Conservation (phyloP, 1,139 yeast species). For the Hansenula sp. region DNA sequence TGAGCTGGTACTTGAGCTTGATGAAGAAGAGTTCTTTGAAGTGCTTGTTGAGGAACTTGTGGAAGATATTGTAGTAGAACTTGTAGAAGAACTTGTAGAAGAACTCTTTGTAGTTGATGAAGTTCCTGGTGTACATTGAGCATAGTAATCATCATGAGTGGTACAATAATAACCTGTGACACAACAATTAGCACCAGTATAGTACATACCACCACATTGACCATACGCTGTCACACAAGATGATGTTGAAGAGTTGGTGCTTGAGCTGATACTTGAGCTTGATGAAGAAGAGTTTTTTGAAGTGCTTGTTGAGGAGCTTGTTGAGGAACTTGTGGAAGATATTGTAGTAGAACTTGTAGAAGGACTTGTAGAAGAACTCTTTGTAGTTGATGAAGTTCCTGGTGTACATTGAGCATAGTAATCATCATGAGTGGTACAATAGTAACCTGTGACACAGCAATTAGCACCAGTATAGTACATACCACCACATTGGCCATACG, state of each 20-base stretch:
- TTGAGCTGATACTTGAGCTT: not conserved
- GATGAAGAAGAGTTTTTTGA: no score
- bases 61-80: conserved; percentile 1
- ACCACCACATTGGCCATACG: conserved; percentile 14
- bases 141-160: conserved; percentile 9
- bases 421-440: conserved; percentile 9
- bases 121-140: conserved; percentile 8
- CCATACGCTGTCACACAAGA: conserved; percentile 1
- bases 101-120: not conserved
- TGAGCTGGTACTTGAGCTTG: not conserved
- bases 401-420: conserved; percentile 11
- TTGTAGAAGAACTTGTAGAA: not conserved
- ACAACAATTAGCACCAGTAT: conserved; percentile 8
- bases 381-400: not conserved
- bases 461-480: conserved; percentile 5
- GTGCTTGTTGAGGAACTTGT: not conserved
- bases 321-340: not conserved
- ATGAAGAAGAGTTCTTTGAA: no score
- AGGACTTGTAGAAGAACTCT: no score
- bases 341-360: not conserved
- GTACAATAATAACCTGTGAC: conserved; percentile 9
- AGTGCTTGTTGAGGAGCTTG: no score
- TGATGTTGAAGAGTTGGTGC: not conserved
- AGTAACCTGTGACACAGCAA: conserved; percentile 8
- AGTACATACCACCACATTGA: conserved; percentile 14